Evolutionary conservation across 495 filamentous ascomycete species (phyloP), one percentile per base, ranked within the genome.

Genomic region (Lophiotrema nucula): DNA sequence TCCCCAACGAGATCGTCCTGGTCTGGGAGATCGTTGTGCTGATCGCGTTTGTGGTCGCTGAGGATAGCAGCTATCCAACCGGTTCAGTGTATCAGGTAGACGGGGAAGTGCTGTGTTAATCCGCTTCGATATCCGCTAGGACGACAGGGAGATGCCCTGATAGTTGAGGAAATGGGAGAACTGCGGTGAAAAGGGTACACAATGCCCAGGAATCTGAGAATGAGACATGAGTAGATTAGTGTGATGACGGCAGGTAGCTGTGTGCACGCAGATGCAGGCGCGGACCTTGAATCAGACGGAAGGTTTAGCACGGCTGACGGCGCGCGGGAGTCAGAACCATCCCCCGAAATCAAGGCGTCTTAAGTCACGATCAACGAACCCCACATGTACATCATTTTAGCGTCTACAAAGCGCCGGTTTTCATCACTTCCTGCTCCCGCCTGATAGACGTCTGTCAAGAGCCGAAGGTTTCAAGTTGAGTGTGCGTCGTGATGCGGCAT

Each of bases 1-100:
- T 58, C n/a, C 54, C n/a, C 42, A 57, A 26, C n/a, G 47, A 15
- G 62, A 10, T 2, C 4, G 43, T 12, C 62, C 56, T 10, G 56
- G n/a, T n/a, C n/a, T n/a, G 61, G 39, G 62, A 65, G 26, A 50
- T 65, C 18, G 62, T 57, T 2, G 61, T 42, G 44, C 28, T 60
- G 18, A 42, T 60, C 15, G 13, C 22, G 37, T 56, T 65, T 31
- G 35, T 65, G 45, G 28, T 60, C 11, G 45, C 50, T 0, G 62
- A 60, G 16, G 62, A 56, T 6, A 58, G 53, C n/a, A 61, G 56
- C 35, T 65, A 42, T 42, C 27, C 39, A 2, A 65, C 57, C 3
- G 56, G 56, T 13, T 54, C 55, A 13, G 56, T 58, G 33, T 56
- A 64, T 51, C 46, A 45, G 18, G 42, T 64, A 23, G 56, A 60